Evolutionary conservation across 441 rosid genomes (phyloP).

Genomic region (Euphorbia schlechtendalii): DNA sequence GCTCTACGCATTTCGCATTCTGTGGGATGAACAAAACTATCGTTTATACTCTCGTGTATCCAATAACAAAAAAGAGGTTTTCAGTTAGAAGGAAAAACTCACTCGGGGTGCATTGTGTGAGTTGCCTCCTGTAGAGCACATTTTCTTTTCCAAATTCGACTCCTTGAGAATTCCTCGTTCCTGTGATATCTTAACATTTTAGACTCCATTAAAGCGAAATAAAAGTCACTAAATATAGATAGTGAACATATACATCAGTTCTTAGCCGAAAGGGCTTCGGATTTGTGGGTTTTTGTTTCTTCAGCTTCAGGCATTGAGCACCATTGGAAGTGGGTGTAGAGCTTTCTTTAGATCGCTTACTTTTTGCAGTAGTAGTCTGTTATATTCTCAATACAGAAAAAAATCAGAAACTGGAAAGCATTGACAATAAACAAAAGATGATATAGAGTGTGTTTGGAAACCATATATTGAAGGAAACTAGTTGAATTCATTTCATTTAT

Average conservation of each 20-base stretch:
- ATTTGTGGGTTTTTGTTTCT: constrained; percentile 68
- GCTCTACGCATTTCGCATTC: constrained; percentile 20
- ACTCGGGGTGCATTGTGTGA: constrained; percentile 24
- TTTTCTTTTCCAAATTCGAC: constrained; percentile 59
- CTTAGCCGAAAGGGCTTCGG: constrained; percentile 91
- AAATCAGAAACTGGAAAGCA: constrained; percentile 14
- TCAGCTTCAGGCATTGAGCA: constrained; percentile 34
- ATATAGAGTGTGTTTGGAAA: too few species aligned
- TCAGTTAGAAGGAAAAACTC: constrained; percentile 5
- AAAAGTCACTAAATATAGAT: neutral
- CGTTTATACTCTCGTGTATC: neutral
- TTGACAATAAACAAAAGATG: neutral
- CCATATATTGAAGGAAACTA: too few species aligned
- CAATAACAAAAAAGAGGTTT: neutral
- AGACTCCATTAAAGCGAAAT: constrained; percentile 9
- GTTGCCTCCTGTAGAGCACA: constrained; percentile 19
- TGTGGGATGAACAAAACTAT: constrained; percentile 18
- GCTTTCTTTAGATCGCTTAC: constrained; percentile 38
- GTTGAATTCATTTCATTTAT: too few species aligned
- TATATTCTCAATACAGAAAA: constrained; percentile 10
- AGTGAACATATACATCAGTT: constrained; percentile 56
- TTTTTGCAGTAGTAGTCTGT: constrained; percentile 33
- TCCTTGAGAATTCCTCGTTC: constrained; percentile 71
- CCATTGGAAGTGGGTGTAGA: constrained; percentile 15
- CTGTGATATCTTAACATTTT: constrained; percentile 26